Percentiles rank a stretch among this genome's conserved stretches.
These are phyloP conservation scores for Lagerstroemia speciosa DNA, from an alignment of 345 rosid genomes.

Conservation along the genomic window DNA sequence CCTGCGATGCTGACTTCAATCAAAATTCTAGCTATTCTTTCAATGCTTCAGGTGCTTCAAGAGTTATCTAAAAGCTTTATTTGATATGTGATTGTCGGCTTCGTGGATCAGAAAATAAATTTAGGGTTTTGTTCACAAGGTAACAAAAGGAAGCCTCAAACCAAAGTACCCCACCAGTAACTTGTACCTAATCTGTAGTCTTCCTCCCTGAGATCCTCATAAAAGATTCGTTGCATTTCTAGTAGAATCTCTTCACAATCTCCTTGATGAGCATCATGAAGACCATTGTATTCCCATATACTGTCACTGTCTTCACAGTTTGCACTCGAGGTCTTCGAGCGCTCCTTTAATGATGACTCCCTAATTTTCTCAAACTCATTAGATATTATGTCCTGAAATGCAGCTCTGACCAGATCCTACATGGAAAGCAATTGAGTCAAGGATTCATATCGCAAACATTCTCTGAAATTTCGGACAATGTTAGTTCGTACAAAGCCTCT, in stretches of 20 bases:
- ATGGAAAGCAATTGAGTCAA: not conserved
- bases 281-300: conserved; percentile 83
- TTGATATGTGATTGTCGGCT: not conserved
- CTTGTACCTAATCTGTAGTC: conserved; percentile 26
- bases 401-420: conserved; percentile 51
- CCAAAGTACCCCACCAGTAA: not conserved
- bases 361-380: conserved; percentile 61
- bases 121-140: not conserved
- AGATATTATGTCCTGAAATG: conserved; percentile 59
- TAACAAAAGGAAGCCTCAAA: not conserved
- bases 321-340: conserved; percentile 7
- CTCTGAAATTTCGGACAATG: not conserved
- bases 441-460: not conserved
- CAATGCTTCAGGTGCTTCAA: not conserved
- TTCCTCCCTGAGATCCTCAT: conserved; percentile 51
- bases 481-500: not conserved
- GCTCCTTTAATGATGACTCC: conserved; percentile 26
- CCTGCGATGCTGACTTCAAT: not conserved
- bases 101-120: not conserved
- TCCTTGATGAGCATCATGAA: conserved; percentile 50
- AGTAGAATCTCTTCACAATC: conserved; percentile 78
- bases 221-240: conserved; percentile 84
- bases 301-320: conserved; percentile 29
- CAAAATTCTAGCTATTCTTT: not conserved
- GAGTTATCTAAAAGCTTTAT: not conserved